Conservation (phyloP, 306 rosid genomes). For the Nissolia schottii region DNA sequence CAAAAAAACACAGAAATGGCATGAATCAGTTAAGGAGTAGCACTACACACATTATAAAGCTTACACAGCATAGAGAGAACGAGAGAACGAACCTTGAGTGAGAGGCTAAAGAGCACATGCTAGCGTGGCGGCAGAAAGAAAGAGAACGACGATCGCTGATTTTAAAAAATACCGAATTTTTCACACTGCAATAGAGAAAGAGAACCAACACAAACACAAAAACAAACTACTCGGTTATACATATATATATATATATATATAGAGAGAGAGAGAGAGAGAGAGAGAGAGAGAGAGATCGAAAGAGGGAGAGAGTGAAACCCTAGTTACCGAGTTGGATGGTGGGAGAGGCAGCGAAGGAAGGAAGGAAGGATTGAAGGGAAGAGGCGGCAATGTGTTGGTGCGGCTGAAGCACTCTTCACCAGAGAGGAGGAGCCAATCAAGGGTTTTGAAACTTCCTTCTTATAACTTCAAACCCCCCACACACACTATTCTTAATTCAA, state of each 20-base stretch:
- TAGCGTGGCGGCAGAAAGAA: constrained; percentile 2
- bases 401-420: no score
- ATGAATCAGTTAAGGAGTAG: background rate
- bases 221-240: no score
- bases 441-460: background rate
- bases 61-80: background rate
- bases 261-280: background rate
- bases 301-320: background rate
- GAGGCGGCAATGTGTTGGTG: background rate
- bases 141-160: background rate
- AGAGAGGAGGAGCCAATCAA: no score
- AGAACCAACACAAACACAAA: background rate
- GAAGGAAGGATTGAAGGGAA: background rate
- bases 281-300: background rate
- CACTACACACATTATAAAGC: background rate
- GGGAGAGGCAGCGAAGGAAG: background rate
- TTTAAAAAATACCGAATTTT: no score
- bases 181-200: no score
- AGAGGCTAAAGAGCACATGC: background rate
- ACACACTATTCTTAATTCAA: background rate
- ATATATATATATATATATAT: background rate
- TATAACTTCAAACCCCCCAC: background rate
- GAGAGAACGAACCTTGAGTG: background rate
- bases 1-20: background rate
- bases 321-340: background rate